Percentiles rank a stretch among this genome's conserved stretches.
Evolutionary conservation across 495 filamentous ascomycete genomes (phyloP).

Genomic region (Aspergillus olivimuriae): DNA sequence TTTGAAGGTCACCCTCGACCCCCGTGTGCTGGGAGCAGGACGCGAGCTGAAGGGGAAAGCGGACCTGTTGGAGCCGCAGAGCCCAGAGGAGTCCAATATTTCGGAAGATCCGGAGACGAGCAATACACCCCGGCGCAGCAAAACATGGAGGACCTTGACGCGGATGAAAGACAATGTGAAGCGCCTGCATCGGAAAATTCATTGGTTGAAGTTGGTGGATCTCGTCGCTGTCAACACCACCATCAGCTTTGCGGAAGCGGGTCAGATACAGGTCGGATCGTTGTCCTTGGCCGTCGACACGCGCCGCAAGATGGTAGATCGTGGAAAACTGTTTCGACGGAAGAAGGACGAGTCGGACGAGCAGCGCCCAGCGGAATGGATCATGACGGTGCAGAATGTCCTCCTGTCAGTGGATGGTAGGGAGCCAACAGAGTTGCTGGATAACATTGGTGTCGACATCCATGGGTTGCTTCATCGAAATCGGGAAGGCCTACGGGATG

Average conservation of each 20-base stretch:
- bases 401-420: conserved; percentile 79
- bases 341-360: conserved; percentile 61
- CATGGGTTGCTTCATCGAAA: conserved; percentile 90
- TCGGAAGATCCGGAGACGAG: conserved; percentile 11
- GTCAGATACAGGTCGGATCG: conserved; percentile 75
- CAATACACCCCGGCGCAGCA: conserved; percentile 44
- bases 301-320: conserved; percentile 81
- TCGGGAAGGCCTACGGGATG: conserved; percentile 80
- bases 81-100: conserved; percentile 15
- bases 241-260: conserved; percentile 68
- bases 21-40: conserved; percentile 47
- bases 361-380: conserved; percentile 89
- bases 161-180: conserved; percentile 78
- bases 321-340: conserved; percentile 84
- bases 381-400: conserved; percentile 75
- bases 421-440: conserved; percentile 83
- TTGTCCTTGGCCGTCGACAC: conserved; percentile 87
- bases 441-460: conserved; percentile 80
- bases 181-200: conserved; percentile 74
- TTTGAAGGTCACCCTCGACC: conserved; percentile 74
- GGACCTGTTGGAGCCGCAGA: conserved; percentile 17
- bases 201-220: conserved; percentile 87
- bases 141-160: conserved; percentile 71
- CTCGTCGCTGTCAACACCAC: conserved; percentile 77
- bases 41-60: conserved; percentile 28